Base-by-base conservation (phyloP, 2,329 filamentous ascomycete species). In the Colletotrichum euphorbiae region DNA sequence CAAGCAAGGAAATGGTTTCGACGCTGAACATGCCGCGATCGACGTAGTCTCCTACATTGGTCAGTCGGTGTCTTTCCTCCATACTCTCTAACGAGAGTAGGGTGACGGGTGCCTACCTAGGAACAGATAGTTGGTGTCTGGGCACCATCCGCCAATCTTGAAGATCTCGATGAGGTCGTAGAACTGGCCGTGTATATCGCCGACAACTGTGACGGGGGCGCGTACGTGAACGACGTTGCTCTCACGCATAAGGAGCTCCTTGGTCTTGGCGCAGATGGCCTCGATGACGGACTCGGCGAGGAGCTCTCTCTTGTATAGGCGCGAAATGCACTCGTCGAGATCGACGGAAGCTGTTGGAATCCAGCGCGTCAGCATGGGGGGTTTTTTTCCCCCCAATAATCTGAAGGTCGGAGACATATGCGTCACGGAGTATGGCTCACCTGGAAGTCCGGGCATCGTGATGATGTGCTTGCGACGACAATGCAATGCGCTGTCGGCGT, bases 121-220 rank as follows among this genome's bases (percentile, higher is more conserved):
- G 78, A 99, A 99, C 56, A 99, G 86, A 79, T 99, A 99, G 78
- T 99, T 99, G 56, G 96, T 99, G 79, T 99, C 94, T 17, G 96
- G 96, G 81, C 94, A 98, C 81, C 92, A 97, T 65, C 96, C 96
- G 67, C 96, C 96, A 75, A 99, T 99, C 80, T 94, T 94, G 83
- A 99, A 99, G 73, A 99, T 98, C 85, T 99, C 96, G 72, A 99
- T 96, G 82, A 99, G 89, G 80, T 99, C 96, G 80, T 95, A 98
- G 83, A 99, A 99, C 81, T 99, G 96, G 67, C 96, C 96, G 80
- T 99, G 96, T 73, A 99, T 99, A 79, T 99, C 96, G 72, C 96
- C 96, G 43, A 99, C 96, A 9, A 99, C 96, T 15, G 96, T 99
- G 67, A 99, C 93, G 2, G 96, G 96, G 36, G 96, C 94, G 74